Evolutionary conservation across 1,139 yeast genomes (phyloP), one percentile per base, ranked within the genome.

Genomic region (Kluyveromyces sp.): DNA sequence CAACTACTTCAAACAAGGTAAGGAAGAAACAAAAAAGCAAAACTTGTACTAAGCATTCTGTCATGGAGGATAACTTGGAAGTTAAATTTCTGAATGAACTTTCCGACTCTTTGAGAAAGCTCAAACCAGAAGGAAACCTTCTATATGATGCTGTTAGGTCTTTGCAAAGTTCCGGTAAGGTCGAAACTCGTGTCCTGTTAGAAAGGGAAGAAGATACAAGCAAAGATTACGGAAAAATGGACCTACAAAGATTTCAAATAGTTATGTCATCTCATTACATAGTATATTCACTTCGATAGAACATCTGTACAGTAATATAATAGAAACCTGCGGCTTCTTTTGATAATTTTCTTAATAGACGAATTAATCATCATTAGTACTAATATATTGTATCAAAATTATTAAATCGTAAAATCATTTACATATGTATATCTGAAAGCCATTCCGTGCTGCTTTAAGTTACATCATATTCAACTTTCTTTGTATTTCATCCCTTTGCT

Each of bases 1-100:
- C 25, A 7, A 15, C 39, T n/a, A 41, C 41, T 10, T 10, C 27
- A 5, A 35, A 39, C 4, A 54, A 55, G 43, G 54, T 55, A 37
- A 59, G 65, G 54, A 58, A 63, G 50, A 60, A 60, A 58, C 49
- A 69, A 69, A 64, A 58, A 63, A 65, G 48, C 67, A 65, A 72
- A 67, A 49, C 55, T 72, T 26, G 76, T 37, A 62, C 73, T 45
- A 84, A 79, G 59, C 79, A 83, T 61, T 72, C 74, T 38, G 71
- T 79, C 28, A 67, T 79, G 49, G 83, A 81, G 46, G 76, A 76
- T 38, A 83, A 85, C 32, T 66, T 92, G 48, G 97, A 92, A 60
- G 83, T 92, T 38, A 92, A 92, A 67, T 94, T 47, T 80, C 95
- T 21, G 92, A 88, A 88, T 61, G 98, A 92, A 66, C 74, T 94